Evolutionary conservation across 1,139 yeast species (phyloP).

Genomic region (Protomyces gravidus): DNA sequence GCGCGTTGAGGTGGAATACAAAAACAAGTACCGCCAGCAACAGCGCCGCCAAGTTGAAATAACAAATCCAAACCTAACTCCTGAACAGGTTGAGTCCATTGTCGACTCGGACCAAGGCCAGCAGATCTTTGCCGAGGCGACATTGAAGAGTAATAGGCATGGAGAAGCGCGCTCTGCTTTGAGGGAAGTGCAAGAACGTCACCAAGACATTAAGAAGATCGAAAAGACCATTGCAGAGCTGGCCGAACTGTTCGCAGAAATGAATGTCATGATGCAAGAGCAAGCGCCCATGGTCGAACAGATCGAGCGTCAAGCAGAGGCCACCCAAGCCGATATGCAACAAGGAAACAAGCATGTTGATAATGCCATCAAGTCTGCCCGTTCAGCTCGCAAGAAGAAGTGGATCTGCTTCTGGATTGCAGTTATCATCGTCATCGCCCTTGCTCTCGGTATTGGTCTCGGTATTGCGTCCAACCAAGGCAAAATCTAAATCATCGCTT

Average conservation of each 20-base stretch:
- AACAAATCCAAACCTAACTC: slow-evolving; percentile 89
- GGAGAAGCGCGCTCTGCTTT: slow-evolving; percentile 96
- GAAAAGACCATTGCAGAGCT: slow-evolving; percentile 95
- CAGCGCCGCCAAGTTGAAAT: slow-evolving; percentile 91
- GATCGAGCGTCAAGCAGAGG: slow-evolving; percentile 72
- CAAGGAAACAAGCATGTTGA: slow-evolving; percentile 92
- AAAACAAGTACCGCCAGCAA: slow-evolving; percentile 77
- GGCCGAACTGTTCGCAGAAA: slow-evolving; percentile 88
- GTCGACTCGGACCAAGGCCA: slow-evolving; percentile 79
- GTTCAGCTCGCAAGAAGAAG: slow-evolving; percentile 86
- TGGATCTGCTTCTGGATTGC: slow-evolving; percentile 76
- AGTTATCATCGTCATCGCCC: slow-evolving; percentile 30
- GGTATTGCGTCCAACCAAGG: slow-evolving; percentile 3
- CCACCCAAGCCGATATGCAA: slow-evolving; percentile 86
- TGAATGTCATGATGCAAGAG: slow-evolving; percentile 94
- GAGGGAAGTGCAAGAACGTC: slow-evolving; percentile 94
- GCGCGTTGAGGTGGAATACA: slow-evolving; percentile 77
- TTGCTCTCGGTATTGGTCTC: slow-evolving; percentile 28
- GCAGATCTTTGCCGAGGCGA: slow-evolving; percentile 91
- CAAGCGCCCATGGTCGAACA: slow-evolving; percentile 86
- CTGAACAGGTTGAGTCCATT: slow-evolving; percentile 75
- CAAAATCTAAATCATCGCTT: background rate
- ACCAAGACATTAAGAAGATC: slow-evolving; percentile 88
- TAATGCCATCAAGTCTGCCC: slow-evolving; percentile 83
- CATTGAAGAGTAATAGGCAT: slow-evolving; percentile 84